These are phyloP conservation scores for Escovopsis weberi DNA, from an alignment of 2,329 filamentous ascomycete genomes.

Conservation along the genomic window DNA sequence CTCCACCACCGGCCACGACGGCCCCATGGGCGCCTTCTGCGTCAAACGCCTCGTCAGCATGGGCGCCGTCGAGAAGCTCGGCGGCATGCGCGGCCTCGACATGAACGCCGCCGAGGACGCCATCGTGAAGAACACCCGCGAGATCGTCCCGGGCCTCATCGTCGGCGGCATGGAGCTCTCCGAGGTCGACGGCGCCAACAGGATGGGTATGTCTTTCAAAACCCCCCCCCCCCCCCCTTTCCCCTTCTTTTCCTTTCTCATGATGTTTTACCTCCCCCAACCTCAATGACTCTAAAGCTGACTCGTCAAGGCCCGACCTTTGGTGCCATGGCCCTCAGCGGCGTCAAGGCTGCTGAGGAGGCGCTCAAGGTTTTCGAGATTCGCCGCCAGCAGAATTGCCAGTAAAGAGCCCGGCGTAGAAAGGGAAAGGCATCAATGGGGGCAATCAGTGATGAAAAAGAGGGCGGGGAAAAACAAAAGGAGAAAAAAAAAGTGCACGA, in stretches of 20 bases:
- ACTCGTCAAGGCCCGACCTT: conserved; percentile 49
- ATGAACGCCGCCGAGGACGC: conserved; percentile 88
- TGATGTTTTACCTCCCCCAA: too few species aligned
- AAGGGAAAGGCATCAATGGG: too few species aligned
- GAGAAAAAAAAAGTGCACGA: conserved; percentile 23
- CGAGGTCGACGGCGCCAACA: conserved; percentile 80
- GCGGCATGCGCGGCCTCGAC: conserved; percentile 84
- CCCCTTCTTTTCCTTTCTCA: too few species aligned
- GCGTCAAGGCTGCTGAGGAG: conserved; percentile 86
- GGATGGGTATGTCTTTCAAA: conserved; percentile 49
- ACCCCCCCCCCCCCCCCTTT: too few species aligned
- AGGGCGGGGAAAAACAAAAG: too few species aligned
- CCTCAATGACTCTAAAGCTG: not conserved
- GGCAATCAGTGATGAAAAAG: too few species aligned
- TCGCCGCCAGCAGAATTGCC: conserved; percentile 52
- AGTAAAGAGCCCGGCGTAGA: too few species aligned
- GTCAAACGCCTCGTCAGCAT: conserved; percentile 87
- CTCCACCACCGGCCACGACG: conserved; percentile 84
- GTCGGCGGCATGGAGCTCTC: conserved; percentile 92
- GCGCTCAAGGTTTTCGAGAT: conserved; percentile 62
- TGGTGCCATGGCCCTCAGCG: conserved; percentile 75
- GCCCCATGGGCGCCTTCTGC: conserved; percentile 77
- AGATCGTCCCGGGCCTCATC: conserved; percentile 76
- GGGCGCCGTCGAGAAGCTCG: conserved; percentile 67
- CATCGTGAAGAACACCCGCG: conserved; percentile 82